phyloP scores from a whole-genome alignment of 2,329 filamentous ascomycete genomes.

The Botryotinia calthae region DNA sequence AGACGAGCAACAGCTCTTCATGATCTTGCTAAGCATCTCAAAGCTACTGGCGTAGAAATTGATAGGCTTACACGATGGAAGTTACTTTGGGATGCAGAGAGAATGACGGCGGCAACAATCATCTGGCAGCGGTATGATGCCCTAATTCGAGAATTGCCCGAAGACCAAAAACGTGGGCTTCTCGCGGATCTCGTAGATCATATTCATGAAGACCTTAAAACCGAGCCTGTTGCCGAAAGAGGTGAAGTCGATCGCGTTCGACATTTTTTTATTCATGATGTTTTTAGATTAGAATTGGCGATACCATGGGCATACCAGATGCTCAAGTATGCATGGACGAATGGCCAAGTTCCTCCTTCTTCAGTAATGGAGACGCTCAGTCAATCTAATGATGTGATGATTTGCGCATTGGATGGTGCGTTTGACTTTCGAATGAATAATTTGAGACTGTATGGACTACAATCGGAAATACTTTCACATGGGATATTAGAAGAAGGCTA shows the following conservation, averaged over 20 bases:
- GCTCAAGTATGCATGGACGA: constrained; percentile 69
- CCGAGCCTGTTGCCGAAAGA: constrained; percentile 58
- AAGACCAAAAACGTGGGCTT: constrained; percentile 64
- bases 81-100: constrained; percentile 86
- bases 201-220: constrained; percentile 74
- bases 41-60: constrained; percentile 62
- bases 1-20: constrained; percentile 70
- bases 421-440: constrained; percentile 72
- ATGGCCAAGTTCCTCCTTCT: constrained; percentile 54
- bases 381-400: constrained; percentile 75
- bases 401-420: constrained; percentile 59
- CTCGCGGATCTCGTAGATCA: constrained; percentile 72
- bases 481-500: constrained; percentile 65
- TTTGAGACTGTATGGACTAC: constrained; percentile 69
- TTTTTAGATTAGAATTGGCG: constrained; percentile 69
- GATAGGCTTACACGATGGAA: constrained; percentile 71
- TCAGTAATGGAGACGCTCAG: constrained; percentile 39
- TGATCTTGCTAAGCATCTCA: constrained; percentile 70
- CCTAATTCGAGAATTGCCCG: constrained; percentile 57
- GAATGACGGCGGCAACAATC: constrained; percentile 73
- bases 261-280: constrained; percentile 81
- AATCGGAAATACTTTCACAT: constrained; percentile 61
- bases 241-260: constrained; percentile 77
- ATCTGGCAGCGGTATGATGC: constrained; percentile 81
- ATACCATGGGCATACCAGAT: constrained; percentile 77